Conservation (phyloP, 1,284 basidiomycete species). For the Rhodotorula sp. region DNA sequence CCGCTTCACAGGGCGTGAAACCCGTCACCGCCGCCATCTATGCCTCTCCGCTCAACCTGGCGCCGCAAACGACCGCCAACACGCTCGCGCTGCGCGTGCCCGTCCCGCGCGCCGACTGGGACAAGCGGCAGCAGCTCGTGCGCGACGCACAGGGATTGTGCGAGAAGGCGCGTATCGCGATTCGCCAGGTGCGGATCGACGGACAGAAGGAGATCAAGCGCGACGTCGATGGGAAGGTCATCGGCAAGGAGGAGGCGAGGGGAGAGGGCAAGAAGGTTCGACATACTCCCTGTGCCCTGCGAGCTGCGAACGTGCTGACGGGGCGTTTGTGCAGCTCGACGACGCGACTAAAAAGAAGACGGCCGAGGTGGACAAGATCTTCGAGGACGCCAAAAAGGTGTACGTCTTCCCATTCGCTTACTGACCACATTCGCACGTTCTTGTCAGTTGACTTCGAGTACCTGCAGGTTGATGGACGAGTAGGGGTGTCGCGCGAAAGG, state of each 20-base stretch:
- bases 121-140: conserved; percentile 36
- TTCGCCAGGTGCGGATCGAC: conserved; percentile 39
- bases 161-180: conserved; percentile 42
- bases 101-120: conserved; percentile 30
- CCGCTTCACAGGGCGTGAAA: conserved; percentile 23
- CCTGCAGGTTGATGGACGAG: conserved; percentile 16
- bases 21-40: conserved; percentile 38
- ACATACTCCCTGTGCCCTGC: too few relatives aligned
- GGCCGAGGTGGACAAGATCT: conserved; percentile 44
- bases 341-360: conserved; percentile 45
- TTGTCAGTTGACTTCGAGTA: too few relatives aligned
- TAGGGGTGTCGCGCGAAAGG: background rate
- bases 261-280: conserved; percentile 40
- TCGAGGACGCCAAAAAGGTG: conserved; percentile 44
- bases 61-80: conserved; percentile 26
- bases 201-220: conserved; percentile 46
- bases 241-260: conserved; percentile 41
- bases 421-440: background rate
- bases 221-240: conserved; percentile 39
- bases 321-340: conserved; percentile 34
- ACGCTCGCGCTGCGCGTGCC: conserved; percentile 33
- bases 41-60: conserved; percentile 35
- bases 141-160: conserved; percentile 42
- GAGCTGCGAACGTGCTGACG: background rate
- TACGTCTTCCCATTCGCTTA: background rate